Conservation (phyloP, 2,329 filamentous ascomycete species). For the Trichothecium roseum region DNA sequence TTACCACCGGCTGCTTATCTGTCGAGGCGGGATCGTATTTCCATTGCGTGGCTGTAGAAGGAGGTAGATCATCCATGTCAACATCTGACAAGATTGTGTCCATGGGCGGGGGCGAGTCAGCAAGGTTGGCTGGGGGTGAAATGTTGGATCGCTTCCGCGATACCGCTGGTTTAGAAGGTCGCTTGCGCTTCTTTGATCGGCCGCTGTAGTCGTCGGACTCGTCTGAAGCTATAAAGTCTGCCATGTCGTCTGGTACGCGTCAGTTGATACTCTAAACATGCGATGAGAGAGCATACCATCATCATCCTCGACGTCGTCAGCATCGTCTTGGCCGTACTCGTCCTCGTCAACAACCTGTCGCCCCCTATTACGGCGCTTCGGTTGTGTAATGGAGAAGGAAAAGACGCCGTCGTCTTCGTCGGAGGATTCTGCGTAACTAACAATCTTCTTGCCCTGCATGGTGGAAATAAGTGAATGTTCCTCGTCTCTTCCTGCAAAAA, state of each 20-base stretch:
- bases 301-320: conserved; percentile 52
- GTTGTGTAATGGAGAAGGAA: conserved; percentile 26
- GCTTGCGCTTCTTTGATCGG: conserved; percentile 64
- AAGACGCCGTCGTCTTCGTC: conserved; percentile 67
- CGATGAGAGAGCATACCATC: conserved; percentile 33
- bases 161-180: conserved; percentile 38
- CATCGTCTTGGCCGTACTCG: conserved; percentile 62
- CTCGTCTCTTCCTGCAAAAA: background rate
- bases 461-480: background rate
- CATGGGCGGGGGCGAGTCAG: conserved; percentile 5
- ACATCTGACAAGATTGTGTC: conserved; percentile 27
- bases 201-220: conserved; percentile 60
- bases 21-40: conserved; percentile 44
- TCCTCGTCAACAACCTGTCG: conserved; percentile 56
- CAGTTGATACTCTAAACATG: background rate
- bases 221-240: conserved; percentile 80
- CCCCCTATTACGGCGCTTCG: conserved; percentile 27
- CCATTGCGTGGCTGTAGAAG: conserved; percentile 77
- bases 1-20: conserved; percentile 23
- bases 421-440: conserved; percentile 81
- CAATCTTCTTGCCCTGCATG: conserved; percentile 38
- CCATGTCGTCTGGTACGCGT: conserved; percentile 51
- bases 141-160: conserved; percentile 54
- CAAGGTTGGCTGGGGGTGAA: conserved; percentile 24
- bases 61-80: conserved; percentile 45